A percentile compares a stretch with the other conserved stretches of the same genome.
Evolutionary conservation across 495 filamentous ascomycete species (phyloP).

Genomic region (Podospora australis): DNA sequence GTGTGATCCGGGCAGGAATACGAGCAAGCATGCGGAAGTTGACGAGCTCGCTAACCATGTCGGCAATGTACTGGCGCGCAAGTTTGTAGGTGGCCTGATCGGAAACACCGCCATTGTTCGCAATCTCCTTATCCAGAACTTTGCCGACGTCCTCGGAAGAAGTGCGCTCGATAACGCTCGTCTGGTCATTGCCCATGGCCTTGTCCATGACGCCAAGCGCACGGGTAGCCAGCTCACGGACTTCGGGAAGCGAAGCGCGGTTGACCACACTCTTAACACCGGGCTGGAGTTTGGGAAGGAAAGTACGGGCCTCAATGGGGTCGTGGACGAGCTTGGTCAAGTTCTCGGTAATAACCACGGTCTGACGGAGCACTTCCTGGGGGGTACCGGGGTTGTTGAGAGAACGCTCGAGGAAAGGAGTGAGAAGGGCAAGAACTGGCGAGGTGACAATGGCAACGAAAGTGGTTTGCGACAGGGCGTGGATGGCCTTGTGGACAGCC

Average conservation of each 20-base stretch:
- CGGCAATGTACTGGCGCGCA: conserved; percentile 65
- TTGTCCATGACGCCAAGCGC: conserved; percentile 85
- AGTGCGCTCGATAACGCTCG: conserved; percentile 58
- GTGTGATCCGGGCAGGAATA: conserved; percentile 56
- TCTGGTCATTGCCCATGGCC: conserved; percentile 74
- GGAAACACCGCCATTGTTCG: conserved; percentile 56
- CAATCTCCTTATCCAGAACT: conserved; percentile 67
- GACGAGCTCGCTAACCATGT: conserved; percentile 85
- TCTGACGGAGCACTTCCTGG: conserved; percentile 92
- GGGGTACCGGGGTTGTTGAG: conserved; percentile 83
- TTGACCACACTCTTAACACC: conserved; percentile 85
- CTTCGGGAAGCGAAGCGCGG: conserved; percentile 87
- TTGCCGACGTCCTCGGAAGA: conserved; percentile 68
- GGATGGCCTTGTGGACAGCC: conserved; percentile 87
- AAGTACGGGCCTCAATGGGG: conserved; percentile 89
- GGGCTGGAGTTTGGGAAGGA: conserved; percentile 91
- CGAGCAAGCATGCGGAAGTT: conserved; percentile 75
- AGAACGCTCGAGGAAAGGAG: conserved; percentile 86
- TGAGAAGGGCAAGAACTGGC: conserved; percentile 95
- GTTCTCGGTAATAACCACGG: conserved; percentile 97
- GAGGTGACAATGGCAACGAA: conserved; percentile 97
- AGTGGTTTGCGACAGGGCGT: conserved; percentile 95
- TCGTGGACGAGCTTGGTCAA: conserved; percentile 98
- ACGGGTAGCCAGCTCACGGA: conserved; percentile 79
- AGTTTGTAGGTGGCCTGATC: conserved; percentile 61